A percentile compares a stretch with the other conserved stretches of the same genome.
These are phyloP conservation scores for Aspergillus puulaauensis DNA, from an alignment of 2,329 filamentous ascomycete species.

Conservation along the genomic window DNA sequence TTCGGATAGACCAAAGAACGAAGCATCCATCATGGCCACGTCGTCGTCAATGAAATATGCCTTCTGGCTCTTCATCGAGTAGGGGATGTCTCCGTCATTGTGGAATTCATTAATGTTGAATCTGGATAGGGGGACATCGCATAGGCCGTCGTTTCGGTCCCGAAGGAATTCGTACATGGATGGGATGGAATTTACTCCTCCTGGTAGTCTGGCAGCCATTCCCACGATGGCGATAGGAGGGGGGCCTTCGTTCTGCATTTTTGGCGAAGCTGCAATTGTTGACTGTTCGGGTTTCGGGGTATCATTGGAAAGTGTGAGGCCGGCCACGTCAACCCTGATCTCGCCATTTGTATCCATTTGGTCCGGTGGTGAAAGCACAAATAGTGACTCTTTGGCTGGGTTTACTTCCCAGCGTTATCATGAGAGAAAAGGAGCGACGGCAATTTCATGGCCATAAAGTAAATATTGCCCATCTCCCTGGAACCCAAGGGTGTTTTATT, in stretches of 20 bases:
- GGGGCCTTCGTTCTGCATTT: not conserved
- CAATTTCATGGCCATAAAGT: not conserved
- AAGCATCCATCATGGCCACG: conserved; percentile 20
- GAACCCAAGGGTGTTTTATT: not conserved
- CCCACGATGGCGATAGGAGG: conserved; percentile 14
- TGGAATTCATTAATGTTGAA: conserved; percentile 26
- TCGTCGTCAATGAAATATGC: conserved; percentile 29
- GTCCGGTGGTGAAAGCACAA: not conserved
- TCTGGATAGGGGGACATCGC: conserved; percentile 21
- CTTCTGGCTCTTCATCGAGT: conserved; percentile 2
- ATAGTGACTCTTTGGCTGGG: not conserved
- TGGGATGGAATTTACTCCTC: conserved; percentile 5
- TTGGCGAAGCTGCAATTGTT: no score
- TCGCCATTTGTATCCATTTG: not conserved
- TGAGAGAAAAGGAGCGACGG: no score
- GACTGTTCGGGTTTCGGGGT: not conserved
- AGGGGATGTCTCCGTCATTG: not conserved
- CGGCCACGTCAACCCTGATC: not conserved
- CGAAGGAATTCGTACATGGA: conserved; percentile 12
- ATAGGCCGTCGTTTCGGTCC: conserved; percentile 11
- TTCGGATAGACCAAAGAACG: conserved; percentile 22
- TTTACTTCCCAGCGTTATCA: not conserved
- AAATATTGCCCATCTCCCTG: not conserved
- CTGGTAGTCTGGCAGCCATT: conserved; percentile 20
- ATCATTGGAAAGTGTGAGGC: not conserved